phyloP scores from a whole-genome alignment of 1,284 basidiomycete species.

The Fomitopsis pinicola region DNA sequence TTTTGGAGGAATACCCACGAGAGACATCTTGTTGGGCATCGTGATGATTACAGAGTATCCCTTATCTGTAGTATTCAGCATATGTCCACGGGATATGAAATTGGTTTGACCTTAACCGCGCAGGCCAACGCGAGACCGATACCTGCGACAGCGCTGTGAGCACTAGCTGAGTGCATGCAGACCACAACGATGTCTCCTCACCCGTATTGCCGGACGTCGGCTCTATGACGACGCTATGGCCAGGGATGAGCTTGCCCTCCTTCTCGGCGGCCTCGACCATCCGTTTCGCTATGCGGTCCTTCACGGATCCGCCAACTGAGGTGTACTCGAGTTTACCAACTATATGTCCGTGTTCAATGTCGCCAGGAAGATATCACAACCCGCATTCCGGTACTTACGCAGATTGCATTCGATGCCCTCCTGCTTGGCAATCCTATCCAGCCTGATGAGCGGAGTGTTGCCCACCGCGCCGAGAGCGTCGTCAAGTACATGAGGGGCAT shows the following conservation, averaged over 20 bases:
- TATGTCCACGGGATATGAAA: constrained; percentile 19
- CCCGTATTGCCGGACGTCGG: constrained; percentile 96
- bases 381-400: constrained; percentile 45
- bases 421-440: constrained; percentile 74
- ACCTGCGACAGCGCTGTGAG: constrained; percentile 39
- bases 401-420: constrained; percentile 89
- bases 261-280: constrained; percentile 94
- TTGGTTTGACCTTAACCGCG: constrained; percentile 74
- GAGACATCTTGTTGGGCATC: constrained; percentile 94
- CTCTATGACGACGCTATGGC: constrained; percentile 91
- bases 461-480: constrained; percentile 85
- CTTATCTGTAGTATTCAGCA: constrained; percentile 83
- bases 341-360: constrained; percentile 23
- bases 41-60: constrained; percentile 93
- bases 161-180: no score
- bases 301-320: constrained; percentile 91
- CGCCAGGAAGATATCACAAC: no score
- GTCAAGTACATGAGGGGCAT: constrained; percentile 51
- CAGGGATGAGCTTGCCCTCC: constrained; percentile 82
- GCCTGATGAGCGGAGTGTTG: constrained; percentile 85
- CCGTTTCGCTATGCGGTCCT: constrained; percentile 95
- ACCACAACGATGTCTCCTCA: constrained; percentile 28
- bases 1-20: constrained; percentile 36
- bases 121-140: constrained; percentile 91
- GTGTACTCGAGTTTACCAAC: constrained; percentile 91